Evolutionary conservation across 768 basidiomycete species (phyloP).

Genomic region (Boletus reticuloceps): DNA sequence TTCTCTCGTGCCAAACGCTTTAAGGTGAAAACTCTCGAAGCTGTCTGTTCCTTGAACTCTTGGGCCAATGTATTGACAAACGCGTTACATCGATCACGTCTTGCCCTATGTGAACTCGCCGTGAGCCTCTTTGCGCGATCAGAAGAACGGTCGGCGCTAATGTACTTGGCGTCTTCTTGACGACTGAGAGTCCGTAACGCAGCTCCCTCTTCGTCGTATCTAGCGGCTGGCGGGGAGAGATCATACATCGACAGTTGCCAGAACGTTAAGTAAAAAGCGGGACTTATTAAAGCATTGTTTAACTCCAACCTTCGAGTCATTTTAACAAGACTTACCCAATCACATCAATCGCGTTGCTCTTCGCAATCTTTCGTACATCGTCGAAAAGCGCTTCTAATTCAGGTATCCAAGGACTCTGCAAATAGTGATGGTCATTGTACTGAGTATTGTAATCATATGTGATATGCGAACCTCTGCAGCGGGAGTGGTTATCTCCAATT

Average conservation of each 20-base stretch:
- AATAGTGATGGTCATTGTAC: slow-evolving; percentile 4
- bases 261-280: slow-evolving; percentile 92
- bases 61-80: slow-evolving; percentile 57
- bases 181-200: slow-evolving; percentile 59
- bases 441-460: neutral
- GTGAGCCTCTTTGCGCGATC: slow-evolving; percentile 59
- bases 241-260: slow-evolving; percentile 97
- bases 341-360: slow-evolving; percentile 57
- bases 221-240: slow-evolving; percentile 68
- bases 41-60: slow-evolving; percentile 76
- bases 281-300: slow-evolving; percentile 43
- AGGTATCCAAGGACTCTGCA: slow-evolving; percentile 75
- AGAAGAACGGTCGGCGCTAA: slow-evolving; percentile 66
- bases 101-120: slow-evolving; percentile 55
- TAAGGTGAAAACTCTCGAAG: slow-evolving; percentile 67
- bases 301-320: slow-evolving; percentile 3
- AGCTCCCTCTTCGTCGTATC: slow-evolving; percentile 78
- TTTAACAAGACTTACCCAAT: slow-evolving; percentile 58
- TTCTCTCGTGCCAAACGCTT: slow-evolving; percentile 79
- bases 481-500: slow-evolving; percentile 30
- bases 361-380: slow-evolving; percentile 70
- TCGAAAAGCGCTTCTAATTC: slow-evolving; percentile 72
- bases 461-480: slow-evolving; percentile 22
- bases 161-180: slow-evolving; percentile 64
- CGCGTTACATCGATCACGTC: slow-evolving; percentile 64